These are phyloP conservation scores for Paratinospora sagittata DNA, from an alignment of 164 flowering plant genomes.

Conservation along the genomic window DNA sequence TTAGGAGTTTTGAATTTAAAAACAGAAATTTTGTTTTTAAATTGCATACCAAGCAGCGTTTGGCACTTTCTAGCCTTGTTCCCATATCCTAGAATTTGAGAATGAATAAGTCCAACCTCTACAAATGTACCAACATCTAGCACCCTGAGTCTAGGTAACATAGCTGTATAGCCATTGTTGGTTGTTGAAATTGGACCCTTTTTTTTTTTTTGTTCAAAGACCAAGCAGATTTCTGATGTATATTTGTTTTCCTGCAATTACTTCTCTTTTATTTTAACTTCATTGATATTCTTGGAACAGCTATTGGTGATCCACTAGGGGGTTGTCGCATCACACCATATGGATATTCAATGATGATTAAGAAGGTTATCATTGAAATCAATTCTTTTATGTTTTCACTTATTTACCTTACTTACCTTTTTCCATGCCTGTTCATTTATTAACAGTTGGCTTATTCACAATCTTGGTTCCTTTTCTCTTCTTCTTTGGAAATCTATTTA, in stretches of 20 bases:
- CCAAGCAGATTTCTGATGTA: background rate
- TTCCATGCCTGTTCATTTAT: background rate
- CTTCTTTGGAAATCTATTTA: background rate
- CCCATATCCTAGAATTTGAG: too few relatives aligned
- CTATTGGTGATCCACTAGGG: constrained; percentile 89
- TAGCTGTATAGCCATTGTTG: too few relatives aligned
- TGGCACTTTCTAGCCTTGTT: too few relatives aligned
- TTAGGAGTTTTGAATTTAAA: too few relatives aligned
- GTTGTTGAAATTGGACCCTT: background rate
- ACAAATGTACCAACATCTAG: too few relatives aligned
- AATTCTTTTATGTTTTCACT: background rate
- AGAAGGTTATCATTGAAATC: constrained; percentile 48
- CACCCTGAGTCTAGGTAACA: too few relatives aligned
- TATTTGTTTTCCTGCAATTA: background rate
- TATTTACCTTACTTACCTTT: background rate
- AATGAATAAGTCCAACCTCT: too few relatives aligned
- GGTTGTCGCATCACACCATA: constrained; percentile 87
- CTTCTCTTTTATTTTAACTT: background rate
- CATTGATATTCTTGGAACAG: constrained; percentile 32
- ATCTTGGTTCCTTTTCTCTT: background rate
- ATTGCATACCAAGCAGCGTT: too few relatives aligned
- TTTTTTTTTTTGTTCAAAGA: background rate
- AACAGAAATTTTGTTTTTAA: too few relatives aligned
- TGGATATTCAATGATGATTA: constrained; percentile 83
- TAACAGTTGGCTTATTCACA: constrained; percentile 1